phyloP scores from a whole-genome alignment of 768 basidiomycete genomes.

The Mycena galopus region DNA sequence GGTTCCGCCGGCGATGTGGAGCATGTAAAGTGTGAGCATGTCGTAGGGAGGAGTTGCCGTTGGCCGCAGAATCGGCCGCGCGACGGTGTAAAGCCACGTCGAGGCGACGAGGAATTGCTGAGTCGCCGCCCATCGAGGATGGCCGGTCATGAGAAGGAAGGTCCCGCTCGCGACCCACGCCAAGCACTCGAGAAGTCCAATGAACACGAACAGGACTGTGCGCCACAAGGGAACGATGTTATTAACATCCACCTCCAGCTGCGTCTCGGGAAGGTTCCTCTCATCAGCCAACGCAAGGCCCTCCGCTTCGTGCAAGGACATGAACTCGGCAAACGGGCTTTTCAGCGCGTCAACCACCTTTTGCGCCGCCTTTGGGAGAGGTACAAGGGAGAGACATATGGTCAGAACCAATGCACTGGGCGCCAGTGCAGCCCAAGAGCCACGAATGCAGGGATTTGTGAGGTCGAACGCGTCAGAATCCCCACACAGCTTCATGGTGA shows the following conservation, averaged over 20 bases:
- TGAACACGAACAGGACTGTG: conserved; percentile 64
- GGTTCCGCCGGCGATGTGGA: conserved; percentile 59
- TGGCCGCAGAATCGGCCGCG: conserved; percentile 66
- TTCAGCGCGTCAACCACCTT: conserved; percentile 44
- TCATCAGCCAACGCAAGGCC: conserved; percentile 49
- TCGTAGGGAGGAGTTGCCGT: conserved; percentile 73
- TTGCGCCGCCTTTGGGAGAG: conserved; percentile 42
- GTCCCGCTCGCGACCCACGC: conserved; percentile 73
- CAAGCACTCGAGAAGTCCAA: conserved; percentile 69
- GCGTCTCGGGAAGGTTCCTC: conserved; percentile 28
- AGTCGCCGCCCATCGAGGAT: conserved; percentile 49
- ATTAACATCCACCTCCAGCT: conserved; percentile 40
- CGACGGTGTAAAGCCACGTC: conserved; percentile 76
- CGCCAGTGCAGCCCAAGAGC: conserved; percentile 63
- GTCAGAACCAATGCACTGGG: conserved; percentile 62
- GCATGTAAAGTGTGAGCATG: conserved; percentile 68
- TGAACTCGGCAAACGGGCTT: conserved; percentile 54
- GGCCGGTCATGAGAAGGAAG: conserved; percentile 60
- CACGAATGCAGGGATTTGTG: conserved; percentile 59
- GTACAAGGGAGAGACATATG: conserved; percentile 52
- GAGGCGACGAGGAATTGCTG: conserved; percentile 62
- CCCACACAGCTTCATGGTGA: conserved; percentile 50
- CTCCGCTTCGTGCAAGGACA: conserved; percentile 70
- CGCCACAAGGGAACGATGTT: conserved; percentile 67
- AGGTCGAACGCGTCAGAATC: conserved; percentile 57